These are phyloP conservation scores for Yarrowia divulgata DNA, from an alignment of 805 yeast genomes.

Conservation along the genomic window DNA sequence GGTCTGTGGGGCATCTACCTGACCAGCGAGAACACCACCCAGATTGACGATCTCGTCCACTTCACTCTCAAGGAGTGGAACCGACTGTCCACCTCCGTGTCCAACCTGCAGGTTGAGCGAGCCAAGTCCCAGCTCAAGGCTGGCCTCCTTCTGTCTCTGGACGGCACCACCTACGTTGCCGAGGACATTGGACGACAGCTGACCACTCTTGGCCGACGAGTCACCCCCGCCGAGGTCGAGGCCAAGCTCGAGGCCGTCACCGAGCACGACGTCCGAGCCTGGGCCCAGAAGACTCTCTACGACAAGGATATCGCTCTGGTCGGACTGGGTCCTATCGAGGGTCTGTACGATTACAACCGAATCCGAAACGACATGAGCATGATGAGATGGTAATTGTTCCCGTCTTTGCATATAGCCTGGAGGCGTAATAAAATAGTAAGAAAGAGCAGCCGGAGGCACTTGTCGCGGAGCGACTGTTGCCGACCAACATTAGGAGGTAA, in stretches of 20 bases:
- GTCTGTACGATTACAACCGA: constrained; percentile 72
- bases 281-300: constrained; percentile 85
- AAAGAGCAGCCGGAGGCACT: neutral
- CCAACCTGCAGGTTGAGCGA: constrained; percentile 87
- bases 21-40: constrained; percentile 76
- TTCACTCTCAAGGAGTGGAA: constrained; percentile 88
- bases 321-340: constrained; percentile 82
- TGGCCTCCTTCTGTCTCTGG: constrained; percentile 83
- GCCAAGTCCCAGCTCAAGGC: constrained; percentile 96
- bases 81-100: constrained; percentile 79
- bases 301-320: constrained; percentile 86
- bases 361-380: constrained; percentile 59
- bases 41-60: constrained; percentile 71
- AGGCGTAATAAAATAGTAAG: constrained; percentile 35
- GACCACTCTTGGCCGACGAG: constrained; percentile 86
- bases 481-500: neutral
- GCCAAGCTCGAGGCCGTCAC: constrained; percentile 78
- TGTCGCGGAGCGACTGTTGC: neutral
- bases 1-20: constrained; percentile 98
- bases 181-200: constrained; percentile 98
- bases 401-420: constrained; percentile 35
- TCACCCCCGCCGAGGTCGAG: constrained; percentile 77
- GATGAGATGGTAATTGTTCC: constrained; percentile 50
- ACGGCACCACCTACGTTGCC: constrained; percentile 94
- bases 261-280: constrained; percentile 77